A percentile compares a stretch with the other conserved stretches of the same genome.
phyloP scores from a whole-genome alignment of 805 yeast genomes.

The Wickerhamiella qilinensis region DNA sequence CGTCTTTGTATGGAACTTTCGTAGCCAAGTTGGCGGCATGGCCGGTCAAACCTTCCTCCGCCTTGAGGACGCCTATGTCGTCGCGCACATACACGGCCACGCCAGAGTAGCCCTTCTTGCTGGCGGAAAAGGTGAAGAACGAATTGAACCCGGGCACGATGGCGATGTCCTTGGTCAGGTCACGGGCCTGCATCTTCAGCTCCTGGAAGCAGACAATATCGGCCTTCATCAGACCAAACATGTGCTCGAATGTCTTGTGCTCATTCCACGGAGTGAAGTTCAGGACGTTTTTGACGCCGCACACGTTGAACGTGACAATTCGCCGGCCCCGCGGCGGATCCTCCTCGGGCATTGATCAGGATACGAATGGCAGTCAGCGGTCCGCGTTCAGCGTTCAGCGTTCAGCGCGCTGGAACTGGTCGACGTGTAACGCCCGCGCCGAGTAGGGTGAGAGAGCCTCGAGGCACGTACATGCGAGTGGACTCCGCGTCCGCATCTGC shows the following conservation, averaged over 20 bases:
- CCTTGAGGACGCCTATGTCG: slow-evolving; percentile 42
- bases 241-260: slow-evolving; percentile 23
- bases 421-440: too few relatives aligned
- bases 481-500: too few relatives aligned
- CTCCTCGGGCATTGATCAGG: not conserved
- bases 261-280: slow-evolving; percentile 76
- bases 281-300: slow-evolving; percentile 65
- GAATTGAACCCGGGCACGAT: slow-evolving; percentile 40
- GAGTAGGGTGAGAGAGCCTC: too few relatives aligned
- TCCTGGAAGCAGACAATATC: slow-evolving; percentile 84
- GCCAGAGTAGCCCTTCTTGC: slow-evolving; percentile 77
- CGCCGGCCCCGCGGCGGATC: not conserved
- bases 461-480: too few relatives aligned
- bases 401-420: too few relatives aligned
- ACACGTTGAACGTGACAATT: slow-evolving; percentile 46
- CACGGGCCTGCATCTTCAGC: slow-evolving; percentile 45
- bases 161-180: slow-evolving; percentile 33
- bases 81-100: slow-evolving; percentile 62
- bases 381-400: too few relatives aligned
- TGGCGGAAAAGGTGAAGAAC: slow-evolving; percentile 51
- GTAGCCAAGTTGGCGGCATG: slow-evolving; percentile 11
- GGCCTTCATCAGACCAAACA: slow-evolving; percentile 30
- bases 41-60: slow-evolving; percentile 90
- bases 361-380: too few relatives aligned
- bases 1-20: slow-evolving; percentile 14